Percentiles rank a stretch among this genome's conserved stretches.
phyloP scores from a whole-genome alignment of 2,329 filamentous ascomycete species.

The Phyllachora maydis region DNA sequence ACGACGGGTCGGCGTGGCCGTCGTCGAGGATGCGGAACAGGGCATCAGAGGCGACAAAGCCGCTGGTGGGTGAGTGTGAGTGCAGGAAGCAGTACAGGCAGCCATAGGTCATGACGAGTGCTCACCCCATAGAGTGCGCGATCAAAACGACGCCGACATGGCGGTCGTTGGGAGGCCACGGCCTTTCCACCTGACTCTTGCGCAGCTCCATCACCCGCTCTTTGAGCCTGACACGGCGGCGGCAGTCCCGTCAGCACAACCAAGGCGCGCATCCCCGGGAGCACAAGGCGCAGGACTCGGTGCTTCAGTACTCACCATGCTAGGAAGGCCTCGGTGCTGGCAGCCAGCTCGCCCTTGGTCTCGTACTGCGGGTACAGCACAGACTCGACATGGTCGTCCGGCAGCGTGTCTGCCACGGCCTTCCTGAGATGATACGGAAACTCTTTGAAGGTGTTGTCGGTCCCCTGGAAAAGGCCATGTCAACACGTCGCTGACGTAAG shows the following conservation, averaged over 20 bases:
- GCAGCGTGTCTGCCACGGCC: constrained; percentile 33
- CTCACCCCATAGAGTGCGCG: constrained; percentile 61
- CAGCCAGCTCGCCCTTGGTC: constrained; percentile 44
- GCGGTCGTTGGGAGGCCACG: constrained; percentile 63
- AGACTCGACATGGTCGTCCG: constrained; percentile 36
- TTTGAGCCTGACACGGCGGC: constrained; percentile 47
- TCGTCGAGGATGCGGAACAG: constrained; percentile 54
- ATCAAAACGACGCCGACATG: constrained; percentile 61
- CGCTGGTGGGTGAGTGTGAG: constrained; percentile 17
- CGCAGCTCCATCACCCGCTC: constrained; percentile 59
- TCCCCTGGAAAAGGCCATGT: constrained; percentile 26
- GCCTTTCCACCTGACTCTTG: constrained; percentile 48
- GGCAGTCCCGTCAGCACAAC: no score
- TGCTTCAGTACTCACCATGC: constrained; percentile 19
- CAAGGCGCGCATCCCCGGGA: no score
- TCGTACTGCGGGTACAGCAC: constrained; percentile 54
- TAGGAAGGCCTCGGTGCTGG: constrained; percentile 22
- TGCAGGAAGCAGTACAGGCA: background rate
- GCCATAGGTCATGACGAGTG: no score
- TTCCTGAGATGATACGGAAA: constrained; percentile 46
- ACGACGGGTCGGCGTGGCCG: constrained; percentile 13
- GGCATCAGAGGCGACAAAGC: constrained; percentile 67
- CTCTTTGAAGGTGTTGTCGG: constrained; percentile 45
- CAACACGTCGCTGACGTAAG: no score
- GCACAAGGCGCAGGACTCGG: no score